phyloP scores from a whole-genome alignment of 306 rosid species.

The Trichosanthes truncata region DNA sequence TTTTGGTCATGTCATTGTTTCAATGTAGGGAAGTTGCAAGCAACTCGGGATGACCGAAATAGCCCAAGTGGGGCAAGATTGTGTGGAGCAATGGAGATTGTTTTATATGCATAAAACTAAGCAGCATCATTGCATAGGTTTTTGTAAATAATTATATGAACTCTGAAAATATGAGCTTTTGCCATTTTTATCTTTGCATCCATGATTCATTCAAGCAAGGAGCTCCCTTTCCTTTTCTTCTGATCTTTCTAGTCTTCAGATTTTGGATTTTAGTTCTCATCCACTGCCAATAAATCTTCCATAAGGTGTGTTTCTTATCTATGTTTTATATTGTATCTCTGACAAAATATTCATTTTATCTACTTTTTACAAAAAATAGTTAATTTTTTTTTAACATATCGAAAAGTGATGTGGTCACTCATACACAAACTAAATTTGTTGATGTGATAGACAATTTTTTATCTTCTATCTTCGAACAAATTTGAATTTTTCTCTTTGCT shows the following conservation, averaged over 20 bases:
- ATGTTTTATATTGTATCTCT: neutral
- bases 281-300: neutral
- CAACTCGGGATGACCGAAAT: neutral
- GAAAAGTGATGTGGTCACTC: too few relatives aligned
- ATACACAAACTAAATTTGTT: too few relatives aligned
- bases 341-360: neutral
- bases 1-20: neutral
- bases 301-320: neutral
- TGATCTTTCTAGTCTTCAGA: neutral
- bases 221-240: neutral
- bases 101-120: neutral
- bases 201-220: neutral
- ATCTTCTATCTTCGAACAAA: too few relatives aligned
- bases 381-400: too few relatives aligned
- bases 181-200: neutral
- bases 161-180: neutral
- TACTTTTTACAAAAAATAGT: neutral
- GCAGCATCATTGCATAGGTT: neutral
- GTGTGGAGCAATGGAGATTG: neutral
- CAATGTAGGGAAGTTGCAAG: neutral
- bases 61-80: neutral
- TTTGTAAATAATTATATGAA: neutral
- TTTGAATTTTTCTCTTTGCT: too few relatives aligned
- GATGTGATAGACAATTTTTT: too few relatives aligned
- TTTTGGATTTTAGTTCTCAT: neutral